Conservation (phyloP, 2,329 filamentous ascomycete species). For the Clarireedia hainanense region DNA sequence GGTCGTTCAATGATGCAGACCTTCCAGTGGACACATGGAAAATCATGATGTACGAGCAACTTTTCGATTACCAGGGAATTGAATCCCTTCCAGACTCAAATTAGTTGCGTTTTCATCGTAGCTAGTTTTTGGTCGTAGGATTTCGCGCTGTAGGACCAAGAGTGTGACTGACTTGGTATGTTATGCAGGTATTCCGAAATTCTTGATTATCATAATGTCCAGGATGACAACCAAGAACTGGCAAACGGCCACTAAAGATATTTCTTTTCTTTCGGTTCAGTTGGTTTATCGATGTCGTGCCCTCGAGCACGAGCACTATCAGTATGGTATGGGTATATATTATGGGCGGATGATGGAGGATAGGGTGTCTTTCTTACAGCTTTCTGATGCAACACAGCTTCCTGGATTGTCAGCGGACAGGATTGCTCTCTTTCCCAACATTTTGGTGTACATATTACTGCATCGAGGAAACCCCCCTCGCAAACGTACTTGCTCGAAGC, state of each 20-base stretch:
- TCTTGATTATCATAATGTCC: constrained; percentile 95
- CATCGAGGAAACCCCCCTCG: background rate
- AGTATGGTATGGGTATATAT: constrained; percentile 10
- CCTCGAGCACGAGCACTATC: background rate
- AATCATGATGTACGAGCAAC: constrained; percentile 86
- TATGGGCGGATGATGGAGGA: constrained; percentile 4
- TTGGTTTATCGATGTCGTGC: background rate
- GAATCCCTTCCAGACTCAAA: constrained; percentile 9
- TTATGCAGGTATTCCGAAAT: constrained; percentile 88
- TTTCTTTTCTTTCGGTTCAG: constrained; percentile 3
- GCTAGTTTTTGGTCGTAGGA: background rate
- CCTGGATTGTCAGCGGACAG: background rate
- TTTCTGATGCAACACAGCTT: constrained; percentile 7
- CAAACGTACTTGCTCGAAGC: background rate
- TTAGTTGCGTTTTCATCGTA: background rate
- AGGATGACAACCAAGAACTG: constrained; percentile 17
- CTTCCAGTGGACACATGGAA: constrained; percentile 99
- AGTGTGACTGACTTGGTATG: constrained; percentile 28
- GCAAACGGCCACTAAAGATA: constrained; percentile 15
- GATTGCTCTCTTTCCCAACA: background rate
- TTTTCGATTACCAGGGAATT: constrained; percentile 23
- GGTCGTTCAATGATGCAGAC: constrained; percentile 98
- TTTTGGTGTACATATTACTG: constrained; percentile 8
- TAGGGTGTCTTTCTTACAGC: background rate
- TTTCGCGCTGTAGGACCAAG: constrained; percentile 9